Evolutionary conservation across 2,329 filamentous ascomycete species (phyloP), one percentile per base, ranked within the genome.

Genomic region (Shiraia bambusicola): DNA sequence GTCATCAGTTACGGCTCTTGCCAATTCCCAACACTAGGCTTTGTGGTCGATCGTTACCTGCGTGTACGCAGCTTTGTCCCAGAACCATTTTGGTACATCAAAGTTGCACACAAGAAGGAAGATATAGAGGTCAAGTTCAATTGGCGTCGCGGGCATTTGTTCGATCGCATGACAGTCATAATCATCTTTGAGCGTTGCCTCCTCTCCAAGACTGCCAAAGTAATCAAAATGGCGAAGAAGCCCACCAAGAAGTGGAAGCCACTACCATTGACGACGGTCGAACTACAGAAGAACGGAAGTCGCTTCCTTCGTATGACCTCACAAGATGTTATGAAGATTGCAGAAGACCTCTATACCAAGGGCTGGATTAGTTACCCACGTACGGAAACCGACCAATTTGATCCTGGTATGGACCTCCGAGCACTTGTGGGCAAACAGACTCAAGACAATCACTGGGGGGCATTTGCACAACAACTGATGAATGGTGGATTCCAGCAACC

Each of bases 361-460:
- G 93, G 93, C 0, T 97, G 91, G 71, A 95, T 98, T 69, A 96
- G 91, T 68, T 98, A 98, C 69, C 93, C 93, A 1, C 84, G 93
- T 69, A 98, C 93, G 0, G 93, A 98, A 69, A 98, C 93, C 0
- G 93, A 98, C 67, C 87, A 92, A 24, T 98, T 97, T 61, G 91
- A 96, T 60, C 82, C 82, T 58, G 92, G 80, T 4, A 96, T 97
- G 74, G 85, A 97, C 63, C 76, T 98, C 14, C 82, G 80, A 49
- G 80, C 78, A 15, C 74, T 98, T 7, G 80, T 96, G 13, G 82
- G 88, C 58, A 96, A 94, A 61, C 93, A 98, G 67, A 82, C 81
- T 1, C 82, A 83, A 44, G 88, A 90, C 61, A 72, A 74, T 29
- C 72, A 77, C 49, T 98, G 92, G 93, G 90, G 90, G 0, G 65